Base-by-base conservation (phyloP, 164 flowering plant genomes). In the Protea cynaroides region DNA sequence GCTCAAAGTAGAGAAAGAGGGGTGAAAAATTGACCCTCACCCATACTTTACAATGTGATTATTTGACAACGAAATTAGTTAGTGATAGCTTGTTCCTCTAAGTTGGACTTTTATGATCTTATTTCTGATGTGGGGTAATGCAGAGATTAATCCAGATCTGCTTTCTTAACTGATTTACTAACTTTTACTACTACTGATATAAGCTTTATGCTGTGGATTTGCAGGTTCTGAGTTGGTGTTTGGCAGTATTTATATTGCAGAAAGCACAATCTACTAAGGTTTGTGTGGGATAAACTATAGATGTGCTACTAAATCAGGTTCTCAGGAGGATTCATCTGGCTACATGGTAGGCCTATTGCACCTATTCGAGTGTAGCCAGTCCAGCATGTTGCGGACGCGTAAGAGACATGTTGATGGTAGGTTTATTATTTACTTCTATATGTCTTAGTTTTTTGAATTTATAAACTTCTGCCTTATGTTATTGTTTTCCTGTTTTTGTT, bases 341-440 rank as follows among this genome's bases (percentile, higher is more conserved):
- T 71, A 75, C 58, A 86, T 89, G 90, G 85, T 87, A 76, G 81
- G 86, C 65, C 71, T 85, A 63, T 67, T 81, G 49, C 85, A 82
- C 71, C 65, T 85, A 43, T 78, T 81, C 71, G 83, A 87, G 62
- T 81, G 75, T 59, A 64, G 81, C 58, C 82, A 79, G 25, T 70
- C 70, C 37, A 68, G 68, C 67, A 79, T 81, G 76, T 83, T 90
- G 12, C 73, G 81, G 53, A 36, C 69, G 10, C 83, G 78, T 23
- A 81, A 81, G 70, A 82, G 67, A 69, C 75, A 75, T 54, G 76
- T 9, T 34, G 84, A 70, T 58, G 90, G 97, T 90, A 70, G 75
- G 86, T 64, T 21, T 59, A 59, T 21, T 54, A n/a, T 51, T 19
- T 38, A 19, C 50, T 36, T 47, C 7, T 43, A 38, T 52, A 50